These are phyloP conservation scores for Solanum hybrid DNA, from an alignment of 305 asterid species.

Conservation along the genomic window DNA sequence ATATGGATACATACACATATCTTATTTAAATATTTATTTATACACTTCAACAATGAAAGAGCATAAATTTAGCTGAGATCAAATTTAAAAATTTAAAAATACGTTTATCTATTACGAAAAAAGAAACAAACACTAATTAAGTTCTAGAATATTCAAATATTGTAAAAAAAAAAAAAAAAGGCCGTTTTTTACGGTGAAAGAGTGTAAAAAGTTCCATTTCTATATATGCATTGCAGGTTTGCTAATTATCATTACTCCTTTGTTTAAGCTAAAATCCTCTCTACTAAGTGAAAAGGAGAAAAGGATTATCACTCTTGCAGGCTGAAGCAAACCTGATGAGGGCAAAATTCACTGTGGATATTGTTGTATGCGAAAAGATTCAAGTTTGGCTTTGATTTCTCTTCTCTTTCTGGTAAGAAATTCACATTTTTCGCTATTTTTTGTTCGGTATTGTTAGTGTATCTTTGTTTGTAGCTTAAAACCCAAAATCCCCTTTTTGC, in stretches of 20 bases:
- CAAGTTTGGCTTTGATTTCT: conserved; percentile 5
- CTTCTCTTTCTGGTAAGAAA: conserved; percentile 25
- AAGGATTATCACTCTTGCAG: neutral
- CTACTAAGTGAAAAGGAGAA: neutral
- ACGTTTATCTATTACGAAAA: too few relatives aligned
- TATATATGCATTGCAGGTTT: neutral
- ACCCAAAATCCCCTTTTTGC: neutral
- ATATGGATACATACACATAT: neutral
- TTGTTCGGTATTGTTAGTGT: neutral
- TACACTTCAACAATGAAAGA: neutral
- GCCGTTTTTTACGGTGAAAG: conserved; percentile 9
- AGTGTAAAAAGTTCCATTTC: neutral
- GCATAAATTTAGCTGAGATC: neutral
- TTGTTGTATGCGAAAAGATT: conserved; percentile 9
- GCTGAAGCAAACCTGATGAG: neutral
- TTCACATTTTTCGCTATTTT: neutral
- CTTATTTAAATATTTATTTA: neutral
- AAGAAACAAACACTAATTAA: neutral
- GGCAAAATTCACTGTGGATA: conserved; percentile 9
- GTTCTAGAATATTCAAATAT: conserved; percentile 22
- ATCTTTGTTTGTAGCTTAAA: conserved; percentile 2
- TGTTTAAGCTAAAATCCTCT: neutral
- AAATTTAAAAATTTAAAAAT: too few relatives aligned
- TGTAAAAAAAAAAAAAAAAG: conserved; percentile 1
- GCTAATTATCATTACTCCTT: neutral